phyloP scores from a whole-genome alignment of 176 grass and related monocot species.

The maize (Zea mays) region Zm-B73-REFERENCE-NAM-5.0 NC_050096.1:271090001-271090500 shows the following conservation, averaged over 20 bases:
- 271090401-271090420: slow-evolving; percentile 89
- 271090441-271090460: slow-evolving; percentile 96
- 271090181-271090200: slow-evolving; percentile 95
- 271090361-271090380: slow-evolving; percentile 19
- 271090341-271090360: slow-evolving; percentile 28
- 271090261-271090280: background rate
- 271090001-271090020: slow-evolving; percentile 3
- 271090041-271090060: slow-evolving; percentile 79
- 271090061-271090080: slow-evolving; percentile 97
- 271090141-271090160: slow-evolving; percentile 99
- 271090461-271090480: slow-evolving; percentile 95
- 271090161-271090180: slow-evolving; percentile 99
- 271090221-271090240: slow-evolving; percentile 16
- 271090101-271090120: slow-evolving; percentile 96
- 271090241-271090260: background rate
- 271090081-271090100: slow-evolving; percentile 97
- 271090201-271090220: slow-evolving; percentile 96
- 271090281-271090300: slow-evolving; percentile 17
- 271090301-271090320: background rate
- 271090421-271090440: slow-evolving; percentile 95
- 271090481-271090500: slow-evolving; percentile 46
- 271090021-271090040: slow-evolving; percentile 25
- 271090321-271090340: background rate
- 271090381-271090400: slow-evolving; percentile 19
- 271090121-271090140: slow-evolving; percentile 94